Base-by-base conservation (phyloP, 2,329 filamentous ascomycete species). In the Aspergillus transmontanensis region DNA sequence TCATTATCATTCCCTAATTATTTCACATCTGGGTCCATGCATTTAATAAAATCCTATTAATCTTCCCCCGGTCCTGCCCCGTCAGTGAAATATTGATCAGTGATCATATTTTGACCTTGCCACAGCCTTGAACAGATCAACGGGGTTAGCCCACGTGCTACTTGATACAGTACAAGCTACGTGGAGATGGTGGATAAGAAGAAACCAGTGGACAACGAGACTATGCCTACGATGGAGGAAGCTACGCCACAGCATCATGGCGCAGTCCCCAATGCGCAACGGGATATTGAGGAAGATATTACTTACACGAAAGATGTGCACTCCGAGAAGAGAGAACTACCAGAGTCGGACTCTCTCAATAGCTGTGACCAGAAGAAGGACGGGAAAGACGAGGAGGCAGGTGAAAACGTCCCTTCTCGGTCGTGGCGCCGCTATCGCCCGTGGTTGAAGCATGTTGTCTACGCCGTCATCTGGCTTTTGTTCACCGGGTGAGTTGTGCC, bases 401-500 rank as follows among this genome's bases (percentile, higher is more conserved):
- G 72, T 61, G 73, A 68, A 60, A 71, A 36, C 57, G 72, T 66
- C 67, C 76, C 73, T 54, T 75, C 67, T 54, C 66, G 75, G 64
- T 59, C 68, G 48, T 73, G 69, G 68, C 62, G 70, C 60, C 72
- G 67, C 7, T 48, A 45, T 54, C 58, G 58, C 30, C 59, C 48
- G 16, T 63, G 67, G 45, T 28, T 62, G 21, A 76, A 73, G 58
- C 73, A 77, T 73, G 66, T 82, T 51, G 73, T 81, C 53, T 85
- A 87, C 74, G 65, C 82, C 39, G 71, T 76, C 53, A 77, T 84
- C 59, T 85, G 77, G 78, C 65, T 81, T 23, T 64, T 85, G 59
- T 85, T 86, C 71, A 86, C 84, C 58, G 84, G 83, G 84, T 86
- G 76, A 76, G 80, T 78, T 58, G 56, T 60, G 45, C 56, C 36